phyloP scores from a whole-genome alignment of 2,329 filamentous ascomycete species.

The Phialophora expanda region DNA sequence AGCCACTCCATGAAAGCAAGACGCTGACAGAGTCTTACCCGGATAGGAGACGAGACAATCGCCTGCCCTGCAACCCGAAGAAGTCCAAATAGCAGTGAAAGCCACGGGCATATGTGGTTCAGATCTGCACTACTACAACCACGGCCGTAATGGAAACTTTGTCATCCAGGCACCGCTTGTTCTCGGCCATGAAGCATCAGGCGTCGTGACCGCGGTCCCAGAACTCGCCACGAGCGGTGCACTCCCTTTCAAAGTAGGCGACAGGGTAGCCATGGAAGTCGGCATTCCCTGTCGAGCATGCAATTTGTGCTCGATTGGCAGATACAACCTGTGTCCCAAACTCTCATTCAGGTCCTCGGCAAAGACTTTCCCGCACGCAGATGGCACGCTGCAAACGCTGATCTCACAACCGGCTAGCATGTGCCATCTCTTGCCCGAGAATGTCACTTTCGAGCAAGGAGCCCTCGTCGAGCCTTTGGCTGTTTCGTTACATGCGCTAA shows the following conservation, averaged over 20 bases:
- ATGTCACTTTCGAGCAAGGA: conserved; percentile 60
- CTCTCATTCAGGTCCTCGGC: conserved; percentile 65
- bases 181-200: conserved; percentile 77
- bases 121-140: conserved; percentile 82
- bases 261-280: conserved; percentile 91
- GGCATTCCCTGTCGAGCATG: conserved; percentile 78
- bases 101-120: conserved; percentile 73
- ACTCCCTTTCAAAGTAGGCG: conserved; percentile 61
- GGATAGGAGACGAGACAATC: conserved; percentile 60
- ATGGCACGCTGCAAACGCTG: conserved; percentile 67
- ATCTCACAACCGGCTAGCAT: conserved; percentile 66
- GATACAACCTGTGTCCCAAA: conserved; percentile 67
- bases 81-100: conserved; percentile 69
- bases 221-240: conserved; percentile 38
- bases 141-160: conserved; percentile 86
- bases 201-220: conserved; percentile 72
- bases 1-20: background rate
- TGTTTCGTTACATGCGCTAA: conserved; percentile 65
- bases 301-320: conserved; percentile 59
- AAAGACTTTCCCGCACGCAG: conserved; percentile 65
- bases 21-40: conserved; percentile 9
- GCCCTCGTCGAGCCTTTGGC: conserved; percentile 66
- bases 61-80: conserved; percentile 54
- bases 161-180: conserved; percentile 81
- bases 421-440: conserved; percentile 63